Base-by-base conservation (phyloP, 768 basidiomycete species). In the Collybia mongolica region DNA sequence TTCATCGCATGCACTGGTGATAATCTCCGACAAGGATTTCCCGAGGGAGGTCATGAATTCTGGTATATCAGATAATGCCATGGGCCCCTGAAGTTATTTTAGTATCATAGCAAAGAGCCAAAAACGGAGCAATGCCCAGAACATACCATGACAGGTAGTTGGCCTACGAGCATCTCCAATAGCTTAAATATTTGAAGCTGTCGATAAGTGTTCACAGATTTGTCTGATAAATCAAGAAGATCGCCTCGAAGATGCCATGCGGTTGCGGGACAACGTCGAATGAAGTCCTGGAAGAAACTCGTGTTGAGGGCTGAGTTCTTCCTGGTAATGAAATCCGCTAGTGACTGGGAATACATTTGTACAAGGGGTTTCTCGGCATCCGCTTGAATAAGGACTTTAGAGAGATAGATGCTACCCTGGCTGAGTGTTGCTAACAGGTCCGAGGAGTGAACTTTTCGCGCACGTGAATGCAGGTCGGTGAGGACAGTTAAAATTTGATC, bases 271-370 rank as follows among this genome's bases (percentile, higher is more conserved):
- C 80, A 80, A 35, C 88, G 83, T 17, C 77, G 77, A 52, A 88
- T 73, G 62, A 89, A 88, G 47, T 92, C 89, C 41, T 82, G 75
- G 73, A 98, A 87, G 72, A 94, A 94, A 40, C 65, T 68, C 4
- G 79, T 65, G 58, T 87, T 86, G 39, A 95, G 75, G 23, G 79
- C 73, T 2, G 92, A 94, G 39, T 83, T 80, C 71, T 96, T 97
- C 51, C 90, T 81, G 5, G 81, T 83, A 51, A 87, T 72, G 60
- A 90, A 95, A 64, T 96, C 90, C 15, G 70, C 61, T 12, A 95
- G 65, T 0, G 90, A 91, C 54, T 70, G 68, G 42, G 72, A 74
- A 63, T 96, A 95, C 6, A 73, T 65, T n/a, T 68, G 63, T 1
- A 80, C 54, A 7, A 86, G 73, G 1, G 71, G 52, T 17, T 73